Evolutionary conservation across 805 yeast genomes (phyloP), one percentile per base, ranked within the genome.

Genomic region (Maudiozyma bulderi): DNA sequence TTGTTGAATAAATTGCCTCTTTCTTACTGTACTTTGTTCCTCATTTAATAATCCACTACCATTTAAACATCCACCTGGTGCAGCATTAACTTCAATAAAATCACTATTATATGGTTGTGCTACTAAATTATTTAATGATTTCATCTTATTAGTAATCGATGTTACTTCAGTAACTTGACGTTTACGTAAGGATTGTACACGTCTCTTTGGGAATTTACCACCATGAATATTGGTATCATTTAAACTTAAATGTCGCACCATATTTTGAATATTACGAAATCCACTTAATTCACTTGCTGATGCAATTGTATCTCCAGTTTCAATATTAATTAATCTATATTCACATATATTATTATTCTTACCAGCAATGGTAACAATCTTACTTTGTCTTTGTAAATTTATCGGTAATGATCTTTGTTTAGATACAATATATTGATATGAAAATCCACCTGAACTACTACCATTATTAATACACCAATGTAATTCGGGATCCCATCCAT

Each of bases 31-130:
- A 41, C 50, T 51, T 13, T 39, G 46, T 0, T 80, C 78, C 5
- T 72, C 73, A 5, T 78, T 74, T 15, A 88, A 76, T 58, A 89
- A 90, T 0, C 99, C 99, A 26, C 99, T 98, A 9, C 99, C 99
- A 60, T 91, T 93, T 49, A 90, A 86, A 61, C 98, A 93, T 1
- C 99, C 99, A 31, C 87, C 89, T 6, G 99, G 99, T 65, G 99
- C 93, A 0, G 99, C 99, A 96, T 89, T 91, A 43, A 93, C 84
- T 59, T 93, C 99, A 6, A 91, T 86, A 56, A 84, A 86, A 53
- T 87, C 93, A 56, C 86, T 82, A 40, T 70, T 72, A 33, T 77
- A 66, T 0, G 91, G 84, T 51, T 86, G 90, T 0, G 81, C 81
- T 1, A 56, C 70, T 10, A 54, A 52, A 6, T 14, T 38, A 9